Conservation (phyloP, 73 alveolate genomes). For the Stentor roeselii region DNA sequence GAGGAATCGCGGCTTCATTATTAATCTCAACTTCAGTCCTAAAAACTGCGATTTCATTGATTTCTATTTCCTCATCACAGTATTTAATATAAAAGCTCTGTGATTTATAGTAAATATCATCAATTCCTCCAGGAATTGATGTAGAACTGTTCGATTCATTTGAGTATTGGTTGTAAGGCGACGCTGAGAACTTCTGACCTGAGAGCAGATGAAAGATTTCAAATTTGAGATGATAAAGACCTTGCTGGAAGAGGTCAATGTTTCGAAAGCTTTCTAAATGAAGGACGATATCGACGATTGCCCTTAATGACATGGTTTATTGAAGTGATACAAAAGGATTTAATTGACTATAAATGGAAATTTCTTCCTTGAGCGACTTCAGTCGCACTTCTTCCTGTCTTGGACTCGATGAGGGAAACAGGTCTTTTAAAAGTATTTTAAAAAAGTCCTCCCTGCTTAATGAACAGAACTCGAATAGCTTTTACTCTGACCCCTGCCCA, state of each 20-base stretch:
- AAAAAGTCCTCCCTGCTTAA: no score
- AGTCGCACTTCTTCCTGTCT: no score
- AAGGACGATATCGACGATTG: conserved; percentile 40
- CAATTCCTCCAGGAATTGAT: not conserved
- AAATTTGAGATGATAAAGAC: conserved; percentile 35
- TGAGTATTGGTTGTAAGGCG: conserved; percentile 6
- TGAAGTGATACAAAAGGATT: no score
- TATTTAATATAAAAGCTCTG: conserved; percentile 36
- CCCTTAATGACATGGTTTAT: conserved; percentile 42
- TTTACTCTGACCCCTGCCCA: no score
- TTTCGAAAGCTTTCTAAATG: conserved; percentile 52
- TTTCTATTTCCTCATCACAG: conserved; percentile 48
- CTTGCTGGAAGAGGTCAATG: conserved; percentile 50
- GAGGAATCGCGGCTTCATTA: not conserved
- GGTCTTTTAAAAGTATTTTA: no score
- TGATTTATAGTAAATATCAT: conserved; percentile 7
- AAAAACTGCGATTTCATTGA: conserved; percentile 33
- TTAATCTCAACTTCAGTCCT: conserved; percentile 39
- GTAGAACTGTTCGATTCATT: not conserved
- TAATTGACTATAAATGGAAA: no score
- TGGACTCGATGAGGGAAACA: no score
- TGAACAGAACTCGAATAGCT: no score
- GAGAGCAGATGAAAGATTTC: not conserved
- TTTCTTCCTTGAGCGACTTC: no score
- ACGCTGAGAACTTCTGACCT: not conserved